A percentile compares a stretch with the other conserved stretches of the same genome.
Conservation (phyloP, 495 filamentous ascomycete genomes). For the Immersiella caudata region DNA sequence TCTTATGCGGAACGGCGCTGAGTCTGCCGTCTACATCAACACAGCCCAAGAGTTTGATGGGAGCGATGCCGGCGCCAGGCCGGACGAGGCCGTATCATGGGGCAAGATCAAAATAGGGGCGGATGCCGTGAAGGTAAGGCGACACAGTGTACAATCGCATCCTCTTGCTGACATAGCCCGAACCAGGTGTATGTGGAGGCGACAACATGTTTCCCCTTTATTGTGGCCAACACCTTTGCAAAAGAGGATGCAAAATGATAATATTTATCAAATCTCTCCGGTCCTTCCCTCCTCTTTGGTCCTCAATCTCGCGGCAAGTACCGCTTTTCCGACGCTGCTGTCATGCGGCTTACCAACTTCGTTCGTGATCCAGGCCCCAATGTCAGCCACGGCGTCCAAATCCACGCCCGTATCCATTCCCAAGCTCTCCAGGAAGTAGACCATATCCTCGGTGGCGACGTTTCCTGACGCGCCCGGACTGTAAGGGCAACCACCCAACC, state of each 20-base stretch:
- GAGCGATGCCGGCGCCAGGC: slow-evolving; percentile 91
- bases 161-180: background rate
- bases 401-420: slow-evolving; percentile 88
- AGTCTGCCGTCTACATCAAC: slow-evolving; percentile 95
- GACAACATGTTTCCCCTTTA: slow-evolving; percentile 88
- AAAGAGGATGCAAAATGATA: slow-evolving; percentile 44
- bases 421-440: slow-evolving; percentile 84
- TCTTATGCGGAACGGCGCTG: slow-evolving; percentile 94
- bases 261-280: background rate
- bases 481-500: slow-evolving; percentile 92
- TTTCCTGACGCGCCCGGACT: slow-evolving; percentile 94
- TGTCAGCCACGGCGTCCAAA: slow-evolving; percentile 75
- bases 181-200: slow-evolving; percentile 84
- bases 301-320: slow-evolving; percentile 57
- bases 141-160: background rate
- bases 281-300: slow-evolving; percentile 5
- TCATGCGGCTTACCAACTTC: slow-evolving; percentile 79
- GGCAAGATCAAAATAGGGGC: slow-evolving; percentile 92
- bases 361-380: slow-evolving; percentile 86
- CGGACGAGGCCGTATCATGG: slow-evolving; percentile 97
- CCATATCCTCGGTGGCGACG: slow-evolving; percentile 89
- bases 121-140: slow-evolving; percentile 77
- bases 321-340: slow-evolving; percentile 77
- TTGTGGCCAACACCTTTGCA: slow-evolving; percentile 93
- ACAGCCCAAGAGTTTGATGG: slow-evolving; percentile 97